A percentile compares a stretch with the other conserved stretches of the same genome.
Conservation (phyloP, 441 rosid genomes). For the Codiaeum variegatum region DNA sequence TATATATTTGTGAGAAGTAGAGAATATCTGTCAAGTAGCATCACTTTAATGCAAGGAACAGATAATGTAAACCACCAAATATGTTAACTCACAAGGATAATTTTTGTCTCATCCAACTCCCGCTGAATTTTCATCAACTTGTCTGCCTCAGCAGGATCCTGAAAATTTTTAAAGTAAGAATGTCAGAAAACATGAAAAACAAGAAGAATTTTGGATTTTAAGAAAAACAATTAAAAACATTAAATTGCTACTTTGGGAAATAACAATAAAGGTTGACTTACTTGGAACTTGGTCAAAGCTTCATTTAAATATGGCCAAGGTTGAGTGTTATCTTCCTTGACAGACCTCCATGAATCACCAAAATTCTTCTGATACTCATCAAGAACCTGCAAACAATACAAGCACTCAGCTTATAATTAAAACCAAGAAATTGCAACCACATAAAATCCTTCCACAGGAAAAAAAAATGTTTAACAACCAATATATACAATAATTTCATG, state of each 20-base stretch:
- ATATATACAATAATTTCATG: background rate
- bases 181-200: background rate
- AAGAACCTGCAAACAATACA: slow-evolving; percentile 45
- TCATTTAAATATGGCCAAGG: slow-evolving; percentile 85
- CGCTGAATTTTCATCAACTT: slow-evolving; percentile 93
- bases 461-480: background rate
- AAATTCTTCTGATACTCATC: slow-evolving; percentile 93
- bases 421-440: background rate
- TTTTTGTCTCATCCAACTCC: slow-evolving; percentile 96
- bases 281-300: slow-evolving; percentile 84
- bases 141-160: slow-evolving; percentile 99
- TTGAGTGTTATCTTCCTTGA: slow-evolving; percentile 50
- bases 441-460: background rate
- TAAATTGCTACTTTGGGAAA: background rate
- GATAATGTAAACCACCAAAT: slow-evolving; percentile 7
- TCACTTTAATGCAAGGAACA: background rate
- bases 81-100: slow-evolving; percentile 73
- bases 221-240: background rate
- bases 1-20: background rate
- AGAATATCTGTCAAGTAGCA: background rate
- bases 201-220: background rate
- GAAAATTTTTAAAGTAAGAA: slow-evolving; percentile 16
- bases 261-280: slow-evolving; percentile 16
- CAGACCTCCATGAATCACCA: slow-evolving; percentile 80
- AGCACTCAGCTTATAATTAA: slow-evolving; percentile 16